These are phyloP conservation scores for Warburgia ugandensis DNA, from an alignment of 164 flowering plant genomes.

Conservation along the genomic window DNA sequence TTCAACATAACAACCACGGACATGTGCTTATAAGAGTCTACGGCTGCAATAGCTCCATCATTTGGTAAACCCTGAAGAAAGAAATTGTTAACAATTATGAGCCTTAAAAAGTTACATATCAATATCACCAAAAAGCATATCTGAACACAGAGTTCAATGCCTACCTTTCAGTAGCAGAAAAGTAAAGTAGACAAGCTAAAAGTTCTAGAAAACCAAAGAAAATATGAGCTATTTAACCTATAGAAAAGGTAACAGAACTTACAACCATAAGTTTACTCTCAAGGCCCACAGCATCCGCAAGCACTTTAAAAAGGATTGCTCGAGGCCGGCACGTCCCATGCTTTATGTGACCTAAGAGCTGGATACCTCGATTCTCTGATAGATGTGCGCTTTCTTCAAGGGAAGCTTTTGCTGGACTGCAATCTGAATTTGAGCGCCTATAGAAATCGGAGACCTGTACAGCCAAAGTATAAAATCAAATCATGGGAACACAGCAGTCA, in stretches of 20 bases:
- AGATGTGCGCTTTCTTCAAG: slow-evolving; percentile 53
- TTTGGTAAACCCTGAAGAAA: slow-evolving; percentile 70
- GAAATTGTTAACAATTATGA: neutral
- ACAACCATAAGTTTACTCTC: slow-evolving; percentile 90
- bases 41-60: slow-evolving; percentile 54
- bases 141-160: neutral
- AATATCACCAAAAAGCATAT: neutral
- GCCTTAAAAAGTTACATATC: neutral
- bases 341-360: slow-evolving; percentile 81
- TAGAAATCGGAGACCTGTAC: slow-evolving; percentile 80
- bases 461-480: neutral
- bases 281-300: slow-evolving; percentile 95
- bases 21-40: slow-evolving; percentile 84
- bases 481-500: neutral
- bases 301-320: slow-evolving; percentile 91
- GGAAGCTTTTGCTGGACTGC: slow-evolving; percentile 68
- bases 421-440: slow-evolving; percentile 62
- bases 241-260: slow-evolving; percentile 8
- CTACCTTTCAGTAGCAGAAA: neutral
- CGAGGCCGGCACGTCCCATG: slow-evolving; percentile 90
- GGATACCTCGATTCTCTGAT: slow-evolving; percentile 54
- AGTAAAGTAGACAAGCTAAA: slow-evolving; percentile 1
- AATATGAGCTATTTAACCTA: neutral
- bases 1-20: slow-evolving; percentile 83
- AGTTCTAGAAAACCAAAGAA: neutral